These are phyloP conservation scores for Colletotrichum lentis DNA, from an alignment of 2,329 filamentous ascomycete species.

Conservation along the genomic window DNA sequence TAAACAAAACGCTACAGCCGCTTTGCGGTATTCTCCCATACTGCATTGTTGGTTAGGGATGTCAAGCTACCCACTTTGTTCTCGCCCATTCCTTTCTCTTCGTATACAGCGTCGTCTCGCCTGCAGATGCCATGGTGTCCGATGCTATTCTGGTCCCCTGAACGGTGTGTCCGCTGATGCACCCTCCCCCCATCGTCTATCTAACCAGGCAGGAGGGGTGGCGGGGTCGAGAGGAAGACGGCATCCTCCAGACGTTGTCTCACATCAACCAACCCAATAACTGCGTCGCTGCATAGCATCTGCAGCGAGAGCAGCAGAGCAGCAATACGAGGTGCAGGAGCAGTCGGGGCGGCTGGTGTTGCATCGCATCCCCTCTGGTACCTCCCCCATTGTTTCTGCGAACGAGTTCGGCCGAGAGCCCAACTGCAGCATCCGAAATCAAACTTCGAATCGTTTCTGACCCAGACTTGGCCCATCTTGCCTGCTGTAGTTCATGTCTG, in stretches of 20 bases:
- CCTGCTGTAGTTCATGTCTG: neutral
- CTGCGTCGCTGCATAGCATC: constrained; percentile 7
- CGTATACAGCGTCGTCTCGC: constrained; percentile 1
- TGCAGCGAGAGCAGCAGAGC: constrained; percentile 12
- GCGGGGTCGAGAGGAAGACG: neutral
- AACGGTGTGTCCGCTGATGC: constrained; percentile 10
- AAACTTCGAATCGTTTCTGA: neutral
- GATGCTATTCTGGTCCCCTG: constrained; percentile 20
- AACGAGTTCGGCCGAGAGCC: constrained; percentile 21
- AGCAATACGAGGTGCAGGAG: constrained; percentile 34
- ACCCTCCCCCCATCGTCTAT: neutral
- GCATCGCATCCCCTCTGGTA: constrained; percentile 10
- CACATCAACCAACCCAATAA: constrained; percentile 15
- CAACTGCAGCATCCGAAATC: neutral
- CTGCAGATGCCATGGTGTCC: neutral
- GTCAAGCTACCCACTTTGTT: neutral
- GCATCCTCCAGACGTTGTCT: constrained; percentile 9
- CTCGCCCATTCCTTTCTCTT: neutral
- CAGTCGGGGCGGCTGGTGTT: constrained; percentile 23
- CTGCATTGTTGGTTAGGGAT: neutral
- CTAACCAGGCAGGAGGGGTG: too few species aligned
- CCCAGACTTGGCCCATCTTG: neutral
- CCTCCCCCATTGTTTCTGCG: constrained; percentile 8
- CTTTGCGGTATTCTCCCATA: neutral
- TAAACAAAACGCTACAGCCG: neutral